Evolutionary conservation across 2,329 filamentous ascomycete genomes (phyloP).

Genomic region (Aureobasidium sp.): DNA sequence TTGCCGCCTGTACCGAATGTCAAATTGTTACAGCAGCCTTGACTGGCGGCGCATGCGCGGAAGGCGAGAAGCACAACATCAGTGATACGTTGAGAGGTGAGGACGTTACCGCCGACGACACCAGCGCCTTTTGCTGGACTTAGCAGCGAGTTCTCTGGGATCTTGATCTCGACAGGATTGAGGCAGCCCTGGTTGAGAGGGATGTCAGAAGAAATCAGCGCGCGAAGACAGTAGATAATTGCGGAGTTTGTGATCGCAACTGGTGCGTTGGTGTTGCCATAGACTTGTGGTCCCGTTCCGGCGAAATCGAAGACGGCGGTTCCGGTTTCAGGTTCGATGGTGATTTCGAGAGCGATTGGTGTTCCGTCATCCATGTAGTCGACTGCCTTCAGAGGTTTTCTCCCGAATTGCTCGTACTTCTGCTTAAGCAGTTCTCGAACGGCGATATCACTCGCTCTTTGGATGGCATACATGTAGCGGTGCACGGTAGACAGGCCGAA

Average conservation of each 20-base stretch:
- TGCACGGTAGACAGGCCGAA: slow-evolving; percentile 9
- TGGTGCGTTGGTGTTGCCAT: slow-evolving; percentile 53
- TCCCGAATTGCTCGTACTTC: neutral
- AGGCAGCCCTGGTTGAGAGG: slow-evolving; percentile 76
- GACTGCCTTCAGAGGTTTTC: slow-evolving; percentile 9
- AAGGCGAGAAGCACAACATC: slow-evolving; percentile 73
- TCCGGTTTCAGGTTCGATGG: slow-evolving; percentile 2
- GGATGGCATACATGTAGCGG: slow-evolving; percentile 14
- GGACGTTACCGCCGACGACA: slow-evolving; percentile 71
- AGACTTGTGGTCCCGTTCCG: slow-evolving; percentile 15
- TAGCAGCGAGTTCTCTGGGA: slow-evolving; percentile 63
- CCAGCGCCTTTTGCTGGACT: slow-evolving; percentile 65
- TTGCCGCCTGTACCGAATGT: slow-evolving; percentile 71
- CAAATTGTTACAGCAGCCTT: slow-evolving; percentile 73
- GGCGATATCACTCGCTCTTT: slow-evolving; percentile 4
- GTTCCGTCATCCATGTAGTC: slow-evolving; percentile 17
- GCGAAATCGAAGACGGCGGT: slow-evolving; percentile 15
- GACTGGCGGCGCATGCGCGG: slow-evolving; percentile 63
- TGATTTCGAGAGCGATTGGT: slow-evolving; percentile 12
- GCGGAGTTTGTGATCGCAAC: slow-evolving; percentile 70
- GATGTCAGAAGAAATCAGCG: slow-evolving; percentile 52
- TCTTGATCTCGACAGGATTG: slow-evolving; percentile 63
- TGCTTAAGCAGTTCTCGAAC: slow-evolving; percentile 14
- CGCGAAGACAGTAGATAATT: slow-evolving; percentile 48
- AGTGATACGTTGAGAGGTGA: slow-evolving; percentile 67